These are phyloP conservation scores for Populus tomentosa DNA, from an alignment of 441 rosid species.

Conservation along the genomic window DNA sequence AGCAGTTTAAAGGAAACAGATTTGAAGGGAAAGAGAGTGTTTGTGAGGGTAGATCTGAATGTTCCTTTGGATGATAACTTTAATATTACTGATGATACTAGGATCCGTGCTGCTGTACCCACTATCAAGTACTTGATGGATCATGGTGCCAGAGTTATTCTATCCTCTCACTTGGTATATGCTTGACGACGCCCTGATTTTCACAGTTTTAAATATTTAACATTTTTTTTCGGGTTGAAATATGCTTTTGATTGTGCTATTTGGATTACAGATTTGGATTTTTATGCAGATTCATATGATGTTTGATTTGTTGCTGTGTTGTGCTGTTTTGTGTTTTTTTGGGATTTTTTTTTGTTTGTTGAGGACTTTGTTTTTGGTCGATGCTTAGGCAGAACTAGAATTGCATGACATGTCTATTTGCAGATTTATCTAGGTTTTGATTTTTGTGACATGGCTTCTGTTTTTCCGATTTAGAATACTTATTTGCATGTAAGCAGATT, in stretches of 20 bases:
- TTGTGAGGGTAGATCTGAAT: slow-evolving; percentile 91
- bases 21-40: slow-evolving; percentile 90
- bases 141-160: slow-evolving; percentile 71
- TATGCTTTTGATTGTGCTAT: not conserved
- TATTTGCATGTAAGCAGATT: not conserved
- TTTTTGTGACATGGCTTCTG: not conserved
- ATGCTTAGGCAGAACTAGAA: not conserved
- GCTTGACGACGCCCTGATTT: not conserved
- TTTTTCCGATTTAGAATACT: not conserved
- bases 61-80: slow-evolving; percentile 87
- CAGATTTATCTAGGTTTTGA: not conserved
- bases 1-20: slow-evolving; percentile 63
- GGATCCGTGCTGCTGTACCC: slow-evolving; percentile 90
- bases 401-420: not conserved
- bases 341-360: not conserved
- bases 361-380: not conserved
- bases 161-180: slow-evolving; percentile 41
- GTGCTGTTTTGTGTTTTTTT: not conserved
- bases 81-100: slow-evolving; percentile 86
- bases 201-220: not conserved
- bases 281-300: not conserved
- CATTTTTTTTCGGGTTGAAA: not conserved
- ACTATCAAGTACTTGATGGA: slow-evolving; percentile 81
- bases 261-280: not conserved
- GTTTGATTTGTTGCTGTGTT: not conserved